Evolutionary conservation across 2,329 filamentous ascomycete genomes (phyloP).

Genomic region (Xylaria sp.): DNA sequence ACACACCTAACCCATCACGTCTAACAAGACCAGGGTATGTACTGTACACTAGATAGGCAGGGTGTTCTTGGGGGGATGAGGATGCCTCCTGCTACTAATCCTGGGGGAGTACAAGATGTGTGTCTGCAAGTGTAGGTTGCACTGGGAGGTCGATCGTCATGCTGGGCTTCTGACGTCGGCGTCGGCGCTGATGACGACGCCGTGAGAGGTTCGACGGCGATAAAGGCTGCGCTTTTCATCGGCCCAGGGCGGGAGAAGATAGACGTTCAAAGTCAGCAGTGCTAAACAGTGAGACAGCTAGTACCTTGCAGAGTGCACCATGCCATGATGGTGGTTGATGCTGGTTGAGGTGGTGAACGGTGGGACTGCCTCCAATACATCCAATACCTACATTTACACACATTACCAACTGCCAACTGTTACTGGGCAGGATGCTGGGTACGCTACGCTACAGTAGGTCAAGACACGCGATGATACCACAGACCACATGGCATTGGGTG

Average conservation of each 20-base stretch:
- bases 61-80: constrained; percentile 33
- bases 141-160: constrained; percentile 16
- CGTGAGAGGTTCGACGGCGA: not conserved
- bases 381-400: not conserved
- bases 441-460: constrained; percentile 10
- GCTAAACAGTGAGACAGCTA: constrained; percentile 11
- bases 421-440: not conserved
- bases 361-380: constrained; percentile 24
- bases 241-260: constrained; percentile 16
- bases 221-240: constrained; percentile 27
- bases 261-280: constrained; percentile 12
- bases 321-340: not conserved
- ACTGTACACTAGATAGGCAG: constrained; percentile 17
- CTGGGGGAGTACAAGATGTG: constrained; percentile 34
- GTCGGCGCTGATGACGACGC: constrained; percentile 22
- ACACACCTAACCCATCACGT: constrained; percentile 40
- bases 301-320: constrained; percentile 37
- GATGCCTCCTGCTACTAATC: constrained; percentile 27
- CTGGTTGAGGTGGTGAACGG: constrained; percentile 28
- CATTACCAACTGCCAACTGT: not conserved
- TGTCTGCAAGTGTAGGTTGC: constrained; percentile 24
- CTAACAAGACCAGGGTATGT: constrained; percentile 31
- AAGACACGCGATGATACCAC: constrained; percentile 37
- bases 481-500: constrained; percentile 38
- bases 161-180: constrained; percentile 27